A percentile compares a stretch with the other conserved stretches of the same genome.
These are phyloP conservation scores for Trichosporon asahii DNA, from an alignment of 1,284 basidiomycete genomes.

Conservation along the genomic window DNA sequence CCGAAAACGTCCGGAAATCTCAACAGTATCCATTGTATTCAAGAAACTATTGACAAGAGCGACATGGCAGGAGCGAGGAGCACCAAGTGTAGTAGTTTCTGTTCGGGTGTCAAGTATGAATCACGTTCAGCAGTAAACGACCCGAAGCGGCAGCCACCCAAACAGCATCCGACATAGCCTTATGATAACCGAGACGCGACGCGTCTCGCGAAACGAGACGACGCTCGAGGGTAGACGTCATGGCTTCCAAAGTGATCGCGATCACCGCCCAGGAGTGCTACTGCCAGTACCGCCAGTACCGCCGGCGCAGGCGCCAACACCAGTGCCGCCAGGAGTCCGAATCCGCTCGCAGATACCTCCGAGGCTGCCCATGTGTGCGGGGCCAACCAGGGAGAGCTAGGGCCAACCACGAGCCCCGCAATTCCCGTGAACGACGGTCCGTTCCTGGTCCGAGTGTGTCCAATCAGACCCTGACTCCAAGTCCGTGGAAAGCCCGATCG, in stretches of 20 bases:
- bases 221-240: background rate
- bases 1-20: background rate
- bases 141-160: too few relatives aligned
- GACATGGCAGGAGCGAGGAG: background rate
- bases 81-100: background rate
- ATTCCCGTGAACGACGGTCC: background rate
- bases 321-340: background rate
- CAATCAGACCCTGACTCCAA: background rate
- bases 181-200: background rate
- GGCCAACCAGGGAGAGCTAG: background rate
- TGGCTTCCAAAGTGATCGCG: background rate
- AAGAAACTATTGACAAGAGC: background rate
- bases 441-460: background rate
- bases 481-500: too few relatives aligned
- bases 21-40: background rate
- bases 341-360: background rate
- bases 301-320: too few relatives aligned
- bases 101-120: background rate
- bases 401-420: background rate
- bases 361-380: background rate
- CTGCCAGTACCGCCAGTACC: too few relatives aligned
- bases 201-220: too few relatives aligned
- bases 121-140: background rate
- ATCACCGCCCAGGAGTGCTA: background rate
- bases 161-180: background rate